Conservation (phyloP, 129 eudicot species). For the Deinandra increscens region DNA sequence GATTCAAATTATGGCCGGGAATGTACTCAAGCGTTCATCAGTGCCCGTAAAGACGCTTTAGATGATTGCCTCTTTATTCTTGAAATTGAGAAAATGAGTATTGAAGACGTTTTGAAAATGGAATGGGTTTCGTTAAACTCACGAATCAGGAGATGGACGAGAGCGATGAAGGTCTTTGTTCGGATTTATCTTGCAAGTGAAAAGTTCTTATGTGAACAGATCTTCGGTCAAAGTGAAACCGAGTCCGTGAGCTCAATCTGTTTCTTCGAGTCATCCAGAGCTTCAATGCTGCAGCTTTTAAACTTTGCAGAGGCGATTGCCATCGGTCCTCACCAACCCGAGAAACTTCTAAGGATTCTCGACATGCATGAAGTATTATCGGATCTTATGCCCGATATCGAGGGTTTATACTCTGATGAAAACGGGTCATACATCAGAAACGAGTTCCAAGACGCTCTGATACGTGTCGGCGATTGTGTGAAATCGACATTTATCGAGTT, state of each 20-base stretch:
- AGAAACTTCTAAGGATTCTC: conserved; percentile 71
- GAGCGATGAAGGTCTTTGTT: conserved; percentile 69
- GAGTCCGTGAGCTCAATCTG: conserved; percentile 55
- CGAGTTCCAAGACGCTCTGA: conserved; percentile 56
- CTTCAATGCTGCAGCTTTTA: conserved; percentile 74
- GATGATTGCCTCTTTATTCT: conserved; percentile 78
- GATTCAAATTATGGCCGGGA: conserved; percentile 72
- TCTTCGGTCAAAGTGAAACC: conserved; percentile 48
- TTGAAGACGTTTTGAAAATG: conserved; percentile 86
- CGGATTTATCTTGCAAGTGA: conserved; percentile 79
- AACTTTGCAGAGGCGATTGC: conserved; percentile 83
- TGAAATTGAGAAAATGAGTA: conserved; percentile 71
- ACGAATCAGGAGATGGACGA: conserved; percentile 71
- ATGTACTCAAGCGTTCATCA: conserved; percentile 70
- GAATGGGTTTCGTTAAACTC: conserved; percentile 83
- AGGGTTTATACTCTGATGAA: conserved; percentile 50
- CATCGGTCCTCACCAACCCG: conserved; percentile 85
- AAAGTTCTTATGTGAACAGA: conserved; percentile 65
- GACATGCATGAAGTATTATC: conserved; percentile 83
- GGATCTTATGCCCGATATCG: conserved; percentile 64
- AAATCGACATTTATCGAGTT: conserved; percentile 79
- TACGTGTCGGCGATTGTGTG: conserved; percentile 65
- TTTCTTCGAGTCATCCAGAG: conserved; percentile 68
- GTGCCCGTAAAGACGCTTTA: conserved; percentile 66
- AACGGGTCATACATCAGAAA: conserved; percentile 40